Conservation (phyloP, 106 monocot genomes). For the Dioscorea alata region DNA sequence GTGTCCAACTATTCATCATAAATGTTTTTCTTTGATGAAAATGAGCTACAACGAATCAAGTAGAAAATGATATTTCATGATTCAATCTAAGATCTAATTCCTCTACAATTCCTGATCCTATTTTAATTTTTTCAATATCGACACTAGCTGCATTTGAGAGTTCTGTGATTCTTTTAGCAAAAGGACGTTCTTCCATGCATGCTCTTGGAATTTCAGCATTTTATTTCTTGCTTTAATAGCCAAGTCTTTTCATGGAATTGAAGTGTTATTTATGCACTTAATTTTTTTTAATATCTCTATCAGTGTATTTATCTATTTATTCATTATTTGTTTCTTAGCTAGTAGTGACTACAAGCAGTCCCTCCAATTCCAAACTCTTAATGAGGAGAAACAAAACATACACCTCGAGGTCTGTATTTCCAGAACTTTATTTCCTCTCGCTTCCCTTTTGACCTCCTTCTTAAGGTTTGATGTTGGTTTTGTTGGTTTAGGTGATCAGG, state of each 20-base stretch:
- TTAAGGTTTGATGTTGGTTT: neutral
- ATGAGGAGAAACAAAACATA: slow-evolving; percentile 82
- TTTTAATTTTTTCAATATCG: too few species aligned
- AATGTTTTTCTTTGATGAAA: neutral
- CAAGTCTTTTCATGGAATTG: too few species aligned
- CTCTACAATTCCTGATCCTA: too few species aligned
- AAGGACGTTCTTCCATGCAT: too few species aligned
- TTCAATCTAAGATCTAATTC: too few species aligned
- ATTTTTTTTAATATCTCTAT: neutral
- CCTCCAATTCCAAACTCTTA: slow-evolving; percentile 78
- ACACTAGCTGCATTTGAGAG: too few species aligned
- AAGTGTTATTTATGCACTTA: too few species aligned
- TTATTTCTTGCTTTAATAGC: too few species aligned
- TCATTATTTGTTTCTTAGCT: slow-evolving; percentile 28
- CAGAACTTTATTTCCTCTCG: neutral
- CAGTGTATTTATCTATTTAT: neutral
- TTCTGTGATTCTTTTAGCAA: too few species aligned
- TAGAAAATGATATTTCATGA: too few species aligned
- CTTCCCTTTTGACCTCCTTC: neutral
- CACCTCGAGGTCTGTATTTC: slow-evolving; percentile 58
- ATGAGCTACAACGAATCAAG: too few species aligned
- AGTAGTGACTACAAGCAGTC: slow-evolving; percentile 78
- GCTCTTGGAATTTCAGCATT: too few species aligned
- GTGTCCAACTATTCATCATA: neutral
- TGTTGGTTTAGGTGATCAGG: slow-evolving; percentile 43